These are phyloP conservation scores for Cladosporium velox DNA, from an alignment of 2,329 filamentous ascomycete genomes.

Conservation along the genomic window DNA sequence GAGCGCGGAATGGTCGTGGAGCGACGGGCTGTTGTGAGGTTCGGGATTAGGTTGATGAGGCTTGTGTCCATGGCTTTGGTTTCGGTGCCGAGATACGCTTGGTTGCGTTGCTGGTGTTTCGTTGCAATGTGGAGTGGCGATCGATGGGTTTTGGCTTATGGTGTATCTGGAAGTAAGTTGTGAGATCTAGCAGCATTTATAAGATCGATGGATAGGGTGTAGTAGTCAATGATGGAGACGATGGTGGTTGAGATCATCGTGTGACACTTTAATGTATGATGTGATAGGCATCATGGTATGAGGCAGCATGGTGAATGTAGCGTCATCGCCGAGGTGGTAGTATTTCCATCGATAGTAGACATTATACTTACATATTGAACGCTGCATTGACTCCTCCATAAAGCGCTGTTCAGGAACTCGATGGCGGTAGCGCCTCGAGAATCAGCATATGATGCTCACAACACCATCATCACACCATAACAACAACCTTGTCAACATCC, in stretches of 20 bases:
- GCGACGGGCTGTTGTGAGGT: not conserved
- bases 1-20: not conserved
- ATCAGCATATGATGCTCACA: not conserved
- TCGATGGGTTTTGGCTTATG: not conserved
- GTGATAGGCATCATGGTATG: not conserved
- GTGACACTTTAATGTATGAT: not conserved
- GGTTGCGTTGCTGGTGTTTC: not conserved
- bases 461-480: not conserved
- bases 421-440: no score
- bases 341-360: not conserved
- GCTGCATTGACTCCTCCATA: not conserved
- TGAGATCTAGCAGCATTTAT: not conserved
- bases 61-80: not conserved
- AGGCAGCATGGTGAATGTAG: not conserved
- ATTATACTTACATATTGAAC: not conserved
- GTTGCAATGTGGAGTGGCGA: not conserved
- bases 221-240: not conserved
- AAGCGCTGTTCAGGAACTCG: no score
- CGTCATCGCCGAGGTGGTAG: not conserved
- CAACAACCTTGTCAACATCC: conserved; percentile 5
- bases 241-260: not conserved
- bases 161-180: not conserved
- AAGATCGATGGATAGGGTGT: not conserved
- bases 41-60: conserved; percentile 8
- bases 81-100: not conserved